Conservation (phyloP, 192 early-diverging fungal genomes). For the Umbelopsis sp. region DNA sequence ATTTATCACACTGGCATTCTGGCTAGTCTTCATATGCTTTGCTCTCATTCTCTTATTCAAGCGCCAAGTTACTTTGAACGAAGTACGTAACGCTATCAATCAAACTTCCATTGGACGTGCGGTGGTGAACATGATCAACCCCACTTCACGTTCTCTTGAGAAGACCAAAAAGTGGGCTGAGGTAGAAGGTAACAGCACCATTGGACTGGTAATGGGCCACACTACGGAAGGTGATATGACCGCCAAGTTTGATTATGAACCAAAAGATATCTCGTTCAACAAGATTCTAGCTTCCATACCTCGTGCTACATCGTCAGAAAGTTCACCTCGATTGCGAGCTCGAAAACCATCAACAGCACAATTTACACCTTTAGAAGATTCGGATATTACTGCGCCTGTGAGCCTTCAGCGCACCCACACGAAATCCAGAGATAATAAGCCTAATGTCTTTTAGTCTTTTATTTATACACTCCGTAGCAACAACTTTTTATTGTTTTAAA, state of each 20-base stretch:
- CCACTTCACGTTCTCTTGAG: background rate
- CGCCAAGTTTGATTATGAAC: background rate
- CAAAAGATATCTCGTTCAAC: background rate
- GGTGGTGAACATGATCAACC: background rate
- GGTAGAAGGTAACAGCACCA: background rate
- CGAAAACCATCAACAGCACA: background rate
- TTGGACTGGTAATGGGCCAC: background rate
- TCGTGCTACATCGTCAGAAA: background rate
- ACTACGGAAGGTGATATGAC: background rate
- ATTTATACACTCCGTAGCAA: no score
- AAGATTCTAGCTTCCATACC: background rate
- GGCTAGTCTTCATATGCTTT: background rate
- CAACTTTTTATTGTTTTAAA: no score
- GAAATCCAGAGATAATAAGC: background rate
- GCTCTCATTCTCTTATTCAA: background rate
- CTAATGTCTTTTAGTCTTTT: background rate
- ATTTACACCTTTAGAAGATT: background rate
- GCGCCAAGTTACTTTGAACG: background rate
- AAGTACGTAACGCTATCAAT: background rate
- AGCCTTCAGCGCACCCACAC: no score
- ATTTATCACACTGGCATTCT: background rate
- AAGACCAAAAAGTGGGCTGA: background rate
- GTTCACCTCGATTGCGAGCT: background rate
- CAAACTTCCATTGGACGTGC: background rate
- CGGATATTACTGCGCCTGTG: background rate